Conservation (phyloP, 2,329 filamentous ascomycete species). For the Trichoderma aggressivum region DNA sequence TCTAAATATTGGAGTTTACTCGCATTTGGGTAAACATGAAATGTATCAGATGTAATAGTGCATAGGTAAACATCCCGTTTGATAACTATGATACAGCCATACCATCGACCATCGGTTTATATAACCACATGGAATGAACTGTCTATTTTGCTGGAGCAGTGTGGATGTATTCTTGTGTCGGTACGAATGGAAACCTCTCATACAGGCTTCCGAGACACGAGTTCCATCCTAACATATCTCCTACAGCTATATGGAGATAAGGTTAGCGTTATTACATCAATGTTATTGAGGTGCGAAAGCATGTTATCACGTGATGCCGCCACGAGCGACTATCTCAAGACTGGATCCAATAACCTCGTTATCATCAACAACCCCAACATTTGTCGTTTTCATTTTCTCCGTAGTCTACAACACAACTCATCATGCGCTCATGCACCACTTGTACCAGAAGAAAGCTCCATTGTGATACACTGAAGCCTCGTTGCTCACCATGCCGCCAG, state of each 20-base stretch:
- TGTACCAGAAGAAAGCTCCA: not conserved
- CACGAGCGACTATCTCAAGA: not conserved
- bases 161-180: not conserved
- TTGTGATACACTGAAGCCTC: not conserved
- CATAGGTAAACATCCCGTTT: not conserved
- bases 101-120: not conserved
- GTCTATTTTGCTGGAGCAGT: not conserved
- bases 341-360: not conserved
- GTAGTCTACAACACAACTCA: not conserved
- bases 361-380: not conserved
- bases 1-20: not conserved
- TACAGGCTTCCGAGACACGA: not conserved
- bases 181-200: not conserved
- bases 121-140: not conserved
- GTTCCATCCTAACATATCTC: not conserved
- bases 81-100: not conserved
- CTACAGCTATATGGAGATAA: not conserved
- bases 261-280: not conserved
- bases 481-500: not conserved
- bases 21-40: not conserved
- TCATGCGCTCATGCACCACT: not conserved
- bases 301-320: not conserved
- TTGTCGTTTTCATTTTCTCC: not conserved
- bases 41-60: not conserved
- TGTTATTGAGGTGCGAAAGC: not conserved